Percentiles rank a stretch among this genome's conserved stretches.
Conservation (phyloP, 2,329 filamentous ascomycete species). For the Tolypocladium endophyticum region DNA sequence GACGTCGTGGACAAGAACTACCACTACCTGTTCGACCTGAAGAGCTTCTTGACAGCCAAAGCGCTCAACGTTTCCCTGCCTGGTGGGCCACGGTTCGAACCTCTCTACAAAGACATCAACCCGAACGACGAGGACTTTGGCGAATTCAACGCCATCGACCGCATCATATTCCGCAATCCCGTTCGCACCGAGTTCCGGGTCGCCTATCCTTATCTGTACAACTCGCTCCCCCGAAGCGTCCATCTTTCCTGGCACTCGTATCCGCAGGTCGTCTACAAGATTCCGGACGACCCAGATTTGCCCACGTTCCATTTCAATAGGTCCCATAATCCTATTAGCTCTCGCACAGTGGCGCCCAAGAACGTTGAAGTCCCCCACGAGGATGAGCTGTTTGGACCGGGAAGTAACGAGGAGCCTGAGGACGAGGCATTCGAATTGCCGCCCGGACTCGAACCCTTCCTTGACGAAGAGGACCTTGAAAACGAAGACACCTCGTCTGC, state of each 20-base stretch:
- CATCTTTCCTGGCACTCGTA: constrained; percentile 89
- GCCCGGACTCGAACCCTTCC: constrained; percentile 70
- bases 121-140: constrained; percentile 98
- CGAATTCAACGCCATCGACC: constrained; percentile 98
- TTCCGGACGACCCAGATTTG: constrained; percentile 77
- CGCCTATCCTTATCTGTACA: constrained; percentile 90
- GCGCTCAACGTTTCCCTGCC: constrained; percentile 94
- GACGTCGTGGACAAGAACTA: constrained; percentile 95
- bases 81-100: constrained; percentile 94
- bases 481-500: constrained; percentile 83
- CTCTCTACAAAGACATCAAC: constrained; percentile 95
- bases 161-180: constrained; percentile 94
- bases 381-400: constrained; percentile 80
- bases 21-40: constrained; percentile 92
- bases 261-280: constrained; percentile 88
- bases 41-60: constrained; percentile 92
- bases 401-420: constrained; percentile 61
- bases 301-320: constrained; percentile 97
- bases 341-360: constrained; percentile 89
- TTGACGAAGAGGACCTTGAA: constrained; percentile 80
- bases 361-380: constrained; percentile 89
- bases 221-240: constrained; percentile 89
- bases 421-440: constrained; percentile 82
- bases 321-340: too few species aligned
- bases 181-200: constrained; percentile 95